Percentiles rank a stretch among this genome's conserved stretches.
phyloP scores from a whole-genome alignment of 1,284 basidiomycete genomes.

The Coriolopsis trogii region DNA sequence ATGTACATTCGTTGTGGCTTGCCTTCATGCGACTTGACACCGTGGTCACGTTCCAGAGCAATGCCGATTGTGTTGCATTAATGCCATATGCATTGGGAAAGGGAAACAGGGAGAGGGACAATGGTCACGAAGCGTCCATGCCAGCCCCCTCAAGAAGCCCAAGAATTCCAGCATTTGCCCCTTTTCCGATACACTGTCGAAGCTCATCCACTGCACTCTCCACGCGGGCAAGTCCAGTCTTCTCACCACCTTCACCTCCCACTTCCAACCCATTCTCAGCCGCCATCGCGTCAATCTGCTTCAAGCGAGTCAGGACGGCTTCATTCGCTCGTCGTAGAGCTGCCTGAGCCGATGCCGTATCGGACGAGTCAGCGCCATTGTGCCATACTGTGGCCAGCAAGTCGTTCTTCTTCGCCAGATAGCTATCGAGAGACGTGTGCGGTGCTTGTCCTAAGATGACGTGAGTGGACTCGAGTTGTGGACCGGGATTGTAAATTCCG shows the following conservation, averaged over 20 bases:
- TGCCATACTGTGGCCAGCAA: conserved; percentile 41
- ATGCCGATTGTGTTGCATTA: too few relatives aligned
- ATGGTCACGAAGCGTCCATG: conserved; percentile 11
- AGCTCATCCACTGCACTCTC: conserved; percentile 49
- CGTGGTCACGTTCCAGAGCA: too few relatives aligned
- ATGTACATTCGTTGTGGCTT: too few relatives aligned
- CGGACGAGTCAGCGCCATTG: neutral
- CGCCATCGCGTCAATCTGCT: conserved; percentile 51
- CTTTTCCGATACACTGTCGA: conserved; percentile 16
- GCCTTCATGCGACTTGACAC: too few relatives aligned
- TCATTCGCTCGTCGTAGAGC: conserved; percentile 42
- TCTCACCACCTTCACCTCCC: conserved; percentile 45
- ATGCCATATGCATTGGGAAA: too few relatives aligned
- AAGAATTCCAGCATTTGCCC: conserved; percentile 41
- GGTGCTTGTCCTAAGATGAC: conserved; percentile 42
- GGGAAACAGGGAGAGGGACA: too few relatives aligned
- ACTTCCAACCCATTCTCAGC: conserved; percentile 44
- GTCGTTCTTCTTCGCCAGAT: conserved; percentile 42
- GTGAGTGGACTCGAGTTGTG: conserved; percentile 32
- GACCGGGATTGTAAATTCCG: neutral
- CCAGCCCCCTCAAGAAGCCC: conserved; percentile 48
- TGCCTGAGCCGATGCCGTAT: neutral
- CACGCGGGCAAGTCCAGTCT: conserved; percentile 51
- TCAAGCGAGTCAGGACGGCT: conserved; percentile 54
- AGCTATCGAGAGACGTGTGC: conserved; percentile 39